These are phyloP conservation scores for Trypanosoma platydactyli DNA, from an alignment of 208 protist genomes.

Conservation along the genomic window DNA sequence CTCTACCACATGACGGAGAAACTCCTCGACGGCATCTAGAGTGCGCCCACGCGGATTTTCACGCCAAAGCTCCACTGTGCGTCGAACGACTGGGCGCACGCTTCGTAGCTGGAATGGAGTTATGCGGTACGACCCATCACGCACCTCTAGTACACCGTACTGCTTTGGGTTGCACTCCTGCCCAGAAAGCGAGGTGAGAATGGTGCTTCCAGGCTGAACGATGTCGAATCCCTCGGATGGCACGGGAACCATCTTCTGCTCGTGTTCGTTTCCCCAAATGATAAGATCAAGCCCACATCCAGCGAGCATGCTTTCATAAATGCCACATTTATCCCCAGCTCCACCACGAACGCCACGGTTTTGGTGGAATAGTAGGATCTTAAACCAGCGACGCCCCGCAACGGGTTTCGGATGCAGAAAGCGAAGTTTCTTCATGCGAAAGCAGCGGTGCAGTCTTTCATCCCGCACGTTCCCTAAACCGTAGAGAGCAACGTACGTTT, in stretches of 20 bases:
- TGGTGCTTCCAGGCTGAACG: slow-evolving; percentile 96
- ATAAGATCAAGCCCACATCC: slow-evolving; percentile 95
- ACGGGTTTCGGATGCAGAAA: slow-evolving; percentile 85
- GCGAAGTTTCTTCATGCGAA: slow-evolving; percentile 93
- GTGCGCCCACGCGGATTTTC: slow-evolving; percentile 60
- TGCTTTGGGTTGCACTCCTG: slow-evolving; percentile 96
- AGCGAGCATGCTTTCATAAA: slow-evolving; percentile 93
- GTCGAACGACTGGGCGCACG: slow-evolving; percentile 92
- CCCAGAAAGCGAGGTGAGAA: slow-evolving; percentile 93
- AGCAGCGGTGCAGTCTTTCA: slow-evolving; percentile 96
- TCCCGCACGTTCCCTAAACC: slow-evolving; percentile 98
- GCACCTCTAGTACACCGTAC: slow-evolving; percentile 86
- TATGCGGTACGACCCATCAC: slow-evolving; percentile 80
- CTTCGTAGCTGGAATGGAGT: slow-evolving; percentile 88
- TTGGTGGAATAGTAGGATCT: slow-evolving; percentile 97
- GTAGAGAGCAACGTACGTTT: slow-evolving; percentile 97
- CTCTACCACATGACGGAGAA: slow-evolving; percentile 65
- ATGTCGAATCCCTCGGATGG: slow-evolving; percentile 90
- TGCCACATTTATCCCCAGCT: slow-evolving; percentile 77
- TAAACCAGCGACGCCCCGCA: slow-evolving; percentile 92
- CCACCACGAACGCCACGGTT: slow-evolving; percentile 90
- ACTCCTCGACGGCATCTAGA: slow-evolving; percentile 84
- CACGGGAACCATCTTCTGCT: slow-evolving; percentile 94
- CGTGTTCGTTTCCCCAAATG: slow-evolving; percentile 99
- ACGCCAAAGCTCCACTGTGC: slow-evolving; percentile 73